Percentiles rank a stretch among this genome's conserved stretches.
These are phyloP conservation scores for Aspergillus steynii DNA, from an alignment of 495 filamentous ascomycete genomes.

Conservation along the genomic window DNA sequence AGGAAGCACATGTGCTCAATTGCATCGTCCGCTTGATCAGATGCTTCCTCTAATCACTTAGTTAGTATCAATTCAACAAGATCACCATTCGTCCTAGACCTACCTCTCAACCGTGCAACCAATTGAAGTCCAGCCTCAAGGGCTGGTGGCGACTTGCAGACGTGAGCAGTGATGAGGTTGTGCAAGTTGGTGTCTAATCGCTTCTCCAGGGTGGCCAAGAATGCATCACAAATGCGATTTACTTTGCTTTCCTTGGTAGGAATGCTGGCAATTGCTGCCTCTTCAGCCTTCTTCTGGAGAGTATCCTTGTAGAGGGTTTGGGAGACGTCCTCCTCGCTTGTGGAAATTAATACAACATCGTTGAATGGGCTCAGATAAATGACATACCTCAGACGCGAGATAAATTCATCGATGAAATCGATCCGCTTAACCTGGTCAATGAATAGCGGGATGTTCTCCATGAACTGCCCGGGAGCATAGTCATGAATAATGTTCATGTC, in stretches of 20 bases:
- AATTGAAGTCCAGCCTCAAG: conserved; percentile 82
- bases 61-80: neutral
- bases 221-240: conserved; percentile 86
- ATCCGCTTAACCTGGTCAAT: conserved; percentile 83
- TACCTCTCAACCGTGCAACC: conserved; percentile 69
- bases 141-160: conserved; percentile 89
- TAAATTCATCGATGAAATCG: conserved; percentile 86
- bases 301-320: conserved; percentile 94
- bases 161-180: conserved; percentile 90
- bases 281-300: conserved; percentile 33
- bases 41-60: conserved; percentile 47
- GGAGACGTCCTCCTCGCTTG: conserved; percentile 89
- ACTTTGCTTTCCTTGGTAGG: conserved; percentile 59
- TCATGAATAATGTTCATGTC: conserved; percentile 99
- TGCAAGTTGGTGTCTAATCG: conserved; percentile 72
- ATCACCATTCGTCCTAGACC: conserved; percentile 8
- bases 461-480: conserved; percentile 79
- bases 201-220: conserved; percentile 64
- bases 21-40: conserved; percentile 74
- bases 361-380: neutral
- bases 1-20: conserved; percentile 97
- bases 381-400: conserved; percentile 80
- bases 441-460: conserved; percentile 72
- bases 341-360: conserved; percentile 17
- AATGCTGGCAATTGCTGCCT: conserved; percentile 13